phyloP scores from a whole-genome alignment of 805 yeast species.

The Saturnispora bothae region DNA sequence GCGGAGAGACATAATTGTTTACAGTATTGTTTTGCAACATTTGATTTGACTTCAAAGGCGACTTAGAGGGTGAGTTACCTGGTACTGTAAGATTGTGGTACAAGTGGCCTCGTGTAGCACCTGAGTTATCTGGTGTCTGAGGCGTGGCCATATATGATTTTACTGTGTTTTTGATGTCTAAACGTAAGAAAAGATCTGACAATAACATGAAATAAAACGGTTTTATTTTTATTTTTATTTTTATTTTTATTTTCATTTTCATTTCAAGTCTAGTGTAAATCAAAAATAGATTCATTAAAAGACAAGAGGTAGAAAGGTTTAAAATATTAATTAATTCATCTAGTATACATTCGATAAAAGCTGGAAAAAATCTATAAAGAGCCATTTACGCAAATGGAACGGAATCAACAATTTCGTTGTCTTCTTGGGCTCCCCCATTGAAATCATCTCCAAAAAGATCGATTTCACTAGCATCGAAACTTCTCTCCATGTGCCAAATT shows the following conservation, averaged over 20 bases:
- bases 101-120: background rate
- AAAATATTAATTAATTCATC: too few relatives aligned
- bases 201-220: background rate
- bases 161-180: background rate
- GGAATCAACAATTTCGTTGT: slow-evolving; percentile 25
- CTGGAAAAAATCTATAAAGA: too few relatives aligned
- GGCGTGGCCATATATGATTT: background rate
- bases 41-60: background rate
- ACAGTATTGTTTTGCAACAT: background rate
- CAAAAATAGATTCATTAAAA: too few relatives aligned
- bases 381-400: slow-evolving; percentile 28
- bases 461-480: slow-evolving; percentile 15
- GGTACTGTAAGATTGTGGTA: slow-evolving; percentile 4
- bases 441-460: slow-evolving; percentile 13
- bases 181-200: background rate
- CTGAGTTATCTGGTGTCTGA: background rate
- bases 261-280: background rate
- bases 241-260: background rate
- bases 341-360: too few relatives aligned
- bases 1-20: background rate
- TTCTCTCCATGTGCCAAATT: slow-evolving; percentile 25
- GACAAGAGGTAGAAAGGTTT: background rate
- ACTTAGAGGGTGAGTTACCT: background rate
- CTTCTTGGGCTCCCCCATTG: background rate
- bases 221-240: background rate